Evolutionary conservation across 768 basidiomycete species (phyloP), one percentile per base, ranked within the genome.

Genomic region (Pisolithus tinctorius): DNA sequence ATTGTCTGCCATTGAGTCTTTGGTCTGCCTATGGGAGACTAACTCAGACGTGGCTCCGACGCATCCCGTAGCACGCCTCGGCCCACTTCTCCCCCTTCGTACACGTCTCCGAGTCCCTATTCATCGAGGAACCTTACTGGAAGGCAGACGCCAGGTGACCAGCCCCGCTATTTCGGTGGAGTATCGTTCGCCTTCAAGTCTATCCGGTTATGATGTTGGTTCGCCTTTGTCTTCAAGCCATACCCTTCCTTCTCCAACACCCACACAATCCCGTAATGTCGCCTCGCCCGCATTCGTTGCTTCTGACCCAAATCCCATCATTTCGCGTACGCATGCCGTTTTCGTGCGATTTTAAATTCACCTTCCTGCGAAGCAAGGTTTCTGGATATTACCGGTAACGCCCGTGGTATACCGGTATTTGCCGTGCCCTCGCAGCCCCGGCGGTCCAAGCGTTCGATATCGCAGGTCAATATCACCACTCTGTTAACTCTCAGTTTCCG

Each of bases 91-190:
- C 75, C 84, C 53, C 60, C 62, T 20, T 20, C 20, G 9, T 65
- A 74, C 8, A 58, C 75, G 6, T 57, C 78, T 16, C 63, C 73
- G 16, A 62, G 25, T 69, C 73, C 37, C 64, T 81, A 59, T 83
- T 79, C 65, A 63, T 84, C 53, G 58, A 76, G 83, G 43, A 81
- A 73, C 55, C 75, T 77, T 44, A 84, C 81, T 59, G 85, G 87
- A 17, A 78, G 82, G 27, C 77, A 74, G 57, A 83, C 85, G 5
- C 83, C 86, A 30, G 83, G 84, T 25, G 70, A 75, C 34, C 23
- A 59, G 48, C 62, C 68, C 61, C 64, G 61, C 45, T 56, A 53
- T 45, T 55, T 58, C 60, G 47, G 13, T 16, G 9, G 75, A 70
- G 41, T 70, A 71, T 48, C 71, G 74, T 6, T 70, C 73, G 9